Conservation (phyloP, 2,329 filamentous ascomycete species). For the Fusarium oxysporum region DNA sequence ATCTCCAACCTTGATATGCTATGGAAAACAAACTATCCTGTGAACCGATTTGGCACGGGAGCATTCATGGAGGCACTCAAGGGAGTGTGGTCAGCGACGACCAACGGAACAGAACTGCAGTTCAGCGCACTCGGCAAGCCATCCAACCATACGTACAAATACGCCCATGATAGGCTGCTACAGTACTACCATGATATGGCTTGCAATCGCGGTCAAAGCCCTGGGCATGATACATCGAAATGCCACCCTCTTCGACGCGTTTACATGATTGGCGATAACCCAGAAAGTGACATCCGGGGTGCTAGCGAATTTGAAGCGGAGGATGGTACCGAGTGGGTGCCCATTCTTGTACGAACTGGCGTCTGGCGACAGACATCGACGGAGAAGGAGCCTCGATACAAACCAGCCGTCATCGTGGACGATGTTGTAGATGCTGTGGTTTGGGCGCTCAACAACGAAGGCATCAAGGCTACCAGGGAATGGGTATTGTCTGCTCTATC, state of each 20-base stretch:
- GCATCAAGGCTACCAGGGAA: constrained; percentile 51
- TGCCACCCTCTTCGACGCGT: constrained; percentile 74
- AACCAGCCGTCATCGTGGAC: constrained; percentile 74
- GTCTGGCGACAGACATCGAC: constrained; percentile 68
- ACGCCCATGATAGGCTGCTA: constrained; percentile 79
- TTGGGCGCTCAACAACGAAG: constrained; percentile 76
- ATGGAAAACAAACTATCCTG: constrained; percentile 87
- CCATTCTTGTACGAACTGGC: constrained; percentile 82
- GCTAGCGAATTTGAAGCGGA: constrained; percentile 80
- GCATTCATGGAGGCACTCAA: constrained; percentile 86
- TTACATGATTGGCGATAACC: constrained; percentile 95
- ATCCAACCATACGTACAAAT: constrained; percentile 79
- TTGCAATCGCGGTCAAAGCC: constrained; percentile 23
- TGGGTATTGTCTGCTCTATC: constrained; percentile 47
- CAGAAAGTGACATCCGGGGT: constrained; percentile 89
- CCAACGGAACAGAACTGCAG: constrained; percentile 69
- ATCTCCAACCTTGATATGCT: constrained; percentile 92
- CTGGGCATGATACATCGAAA: constrained; percentile 21
- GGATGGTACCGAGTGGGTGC: constrained; percentile 78
- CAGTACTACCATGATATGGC: constrained; percentile 52
- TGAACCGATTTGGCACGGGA: constrained; percentile 90
- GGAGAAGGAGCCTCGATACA: constrained; percentile 64
- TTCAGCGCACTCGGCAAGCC: constrained; percentile 87
- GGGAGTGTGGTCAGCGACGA: constrained; percentile 82
- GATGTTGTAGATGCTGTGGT: constrained; percentile 82